Conservation (phyloP, 305 asterid species). For the Lippia alba region DNA sequence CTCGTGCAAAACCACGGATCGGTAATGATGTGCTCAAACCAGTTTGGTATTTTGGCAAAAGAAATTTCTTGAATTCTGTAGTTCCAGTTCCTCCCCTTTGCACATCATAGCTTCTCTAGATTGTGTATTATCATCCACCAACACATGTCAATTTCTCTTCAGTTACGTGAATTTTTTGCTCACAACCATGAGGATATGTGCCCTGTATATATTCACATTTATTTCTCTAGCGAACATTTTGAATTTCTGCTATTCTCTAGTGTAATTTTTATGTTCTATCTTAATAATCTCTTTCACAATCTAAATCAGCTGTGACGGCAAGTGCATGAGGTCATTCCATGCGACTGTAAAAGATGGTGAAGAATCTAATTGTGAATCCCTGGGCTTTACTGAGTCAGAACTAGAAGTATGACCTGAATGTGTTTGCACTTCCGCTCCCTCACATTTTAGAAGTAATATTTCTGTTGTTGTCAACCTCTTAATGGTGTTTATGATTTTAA, state of each 20-base stretch:
- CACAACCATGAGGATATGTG: no score
- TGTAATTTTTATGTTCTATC: constrained; percentile 8
- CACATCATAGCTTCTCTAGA: constrained; percentile 12
- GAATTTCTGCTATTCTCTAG: constrained; percentile 14
- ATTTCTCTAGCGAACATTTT: no score
- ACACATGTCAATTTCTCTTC: constrained; percentile 6
- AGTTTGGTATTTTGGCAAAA: no score
- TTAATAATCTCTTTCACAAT: constrained; percentile 16
- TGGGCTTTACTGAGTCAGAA: constrained; percentile 60
- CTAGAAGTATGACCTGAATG: constrained; percentile 48
- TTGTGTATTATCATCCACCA: not conserved
- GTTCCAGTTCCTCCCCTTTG: no score
- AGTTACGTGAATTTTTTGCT: not conserved
- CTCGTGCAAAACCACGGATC: no score
- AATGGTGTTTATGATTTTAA: constrained; percentile 27
- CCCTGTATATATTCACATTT: no score
- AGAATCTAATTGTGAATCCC: constrained; percentile 64
- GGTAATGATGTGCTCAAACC: no score
- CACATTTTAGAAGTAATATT: constrained; percentile 8
- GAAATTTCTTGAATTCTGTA: no score
- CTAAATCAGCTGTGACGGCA: constrained; percentile 81
- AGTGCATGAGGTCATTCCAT: constrained; percentile 92
- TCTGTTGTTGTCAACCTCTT: constrained; percentile 11
- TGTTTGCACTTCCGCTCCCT: constrained; percentile 6
- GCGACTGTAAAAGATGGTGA: constrained; percentile 64